These are phyloP conservation scores for Phaeosphaeriaceae sp. DNA, from an alignment of 2,329 filamentous ascomycete genomes.

Conservation along the genomic window DNA sequence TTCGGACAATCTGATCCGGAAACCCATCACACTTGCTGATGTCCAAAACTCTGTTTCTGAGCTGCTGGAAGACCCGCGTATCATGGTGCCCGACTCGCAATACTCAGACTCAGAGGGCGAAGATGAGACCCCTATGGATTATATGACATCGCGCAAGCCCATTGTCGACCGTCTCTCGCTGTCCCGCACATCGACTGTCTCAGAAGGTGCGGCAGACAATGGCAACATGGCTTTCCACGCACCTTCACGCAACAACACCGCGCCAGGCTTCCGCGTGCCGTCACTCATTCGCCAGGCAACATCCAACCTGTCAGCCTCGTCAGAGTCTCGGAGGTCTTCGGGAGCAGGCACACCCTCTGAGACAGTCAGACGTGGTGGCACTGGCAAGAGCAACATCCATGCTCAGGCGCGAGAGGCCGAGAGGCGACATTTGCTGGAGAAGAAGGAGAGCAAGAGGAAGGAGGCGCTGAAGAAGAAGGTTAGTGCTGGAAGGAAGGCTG, in stretches of 20 bases:
- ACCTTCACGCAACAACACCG: conserved; percentile 47
- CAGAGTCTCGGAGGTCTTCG: conserved; percentile 41
- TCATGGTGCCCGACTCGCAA: conserved; percentile 65
- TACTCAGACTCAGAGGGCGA: conserved; percentile 51
- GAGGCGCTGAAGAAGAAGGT: conserved; percentile 57
- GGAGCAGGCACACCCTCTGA: conserved; percentile 33
- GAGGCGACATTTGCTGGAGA: conserved; percentile 59
- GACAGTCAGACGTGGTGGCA: conserved; percentile 56
- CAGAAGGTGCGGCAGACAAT: conserved; percentile 34
- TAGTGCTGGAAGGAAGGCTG: conserved; percentile 30
- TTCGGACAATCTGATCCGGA: conserved; percentile 63
- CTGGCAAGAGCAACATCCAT: conserved; percentile 68
- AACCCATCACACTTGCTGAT: conserved; percentile 78
- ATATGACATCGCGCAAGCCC: conserved; percentile 42
- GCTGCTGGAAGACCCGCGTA: conserved; percentile 72
- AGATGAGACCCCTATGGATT: conserved; percentile 49
- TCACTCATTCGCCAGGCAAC: conserved; percentile 77
- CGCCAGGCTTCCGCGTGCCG: conserved; percentile 69
- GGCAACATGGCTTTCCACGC: conserved; percentile 65
- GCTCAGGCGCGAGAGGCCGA: conserved; percentile 67
- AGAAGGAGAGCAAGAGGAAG: conserved; percentile 59
- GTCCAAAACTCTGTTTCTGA: conserved; percentile 85
- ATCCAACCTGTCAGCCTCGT: conserved; percentile 54
- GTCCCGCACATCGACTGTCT: conserved; percentile 60
- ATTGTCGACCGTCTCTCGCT: conserved; percentile 79